These are phyloP conservation scores for Tilletia setariae DNA, from an alignment of 1,284 basidiomycete genomes.

Conservation along the genomic window DNA sequence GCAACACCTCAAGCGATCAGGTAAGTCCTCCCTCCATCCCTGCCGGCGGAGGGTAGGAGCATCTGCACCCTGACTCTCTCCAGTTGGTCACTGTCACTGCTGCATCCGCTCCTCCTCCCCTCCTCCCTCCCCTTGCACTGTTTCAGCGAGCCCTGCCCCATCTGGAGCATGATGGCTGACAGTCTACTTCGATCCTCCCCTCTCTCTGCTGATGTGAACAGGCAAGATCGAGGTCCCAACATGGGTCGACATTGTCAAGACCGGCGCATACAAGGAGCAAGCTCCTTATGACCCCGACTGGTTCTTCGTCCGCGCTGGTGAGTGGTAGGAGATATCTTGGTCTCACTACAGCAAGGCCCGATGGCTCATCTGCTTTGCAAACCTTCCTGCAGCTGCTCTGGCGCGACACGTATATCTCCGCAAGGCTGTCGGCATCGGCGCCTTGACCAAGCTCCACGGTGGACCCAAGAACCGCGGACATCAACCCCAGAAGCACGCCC, in stretches of 20 bases:
- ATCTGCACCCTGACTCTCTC: not conserved
- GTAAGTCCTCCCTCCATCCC: conserved; percentile 36
- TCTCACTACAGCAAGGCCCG: not conserved
- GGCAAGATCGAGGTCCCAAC: conserved; percentile 95
- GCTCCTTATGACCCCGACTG: conserved; percentile 99
- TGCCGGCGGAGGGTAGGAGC: not conserved
- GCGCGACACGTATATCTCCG: conserved; percentile 99
- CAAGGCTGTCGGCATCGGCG: conserved; percentile 95
- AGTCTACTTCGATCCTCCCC: not conserved
- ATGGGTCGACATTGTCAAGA: conserved; percentile 99
- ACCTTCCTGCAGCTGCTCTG: conserved; percentile 70
- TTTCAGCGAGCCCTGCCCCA: conserved; percentile 16
- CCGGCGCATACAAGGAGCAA: conserved; percentile 94
- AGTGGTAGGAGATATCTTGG: conserved; percentile 47
- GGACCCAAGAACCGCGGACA: conserved; percentile 82
- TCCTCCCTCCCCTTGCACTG: not conserved
- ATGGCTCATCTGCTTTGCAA: not conserved
- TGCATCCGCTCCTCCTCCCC: not conserved
- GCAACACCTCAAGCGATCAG: conserved; percentile 89
- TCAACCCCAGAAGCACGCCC: conserved; percentile 87
- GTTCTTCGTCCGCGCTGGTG: conserved; percentile 98
- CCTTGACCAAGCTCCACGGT: conserved; percentile 94
- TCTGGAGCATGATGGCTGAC: conserved; percentile 16
- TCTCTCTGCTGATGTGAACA: conserved; percentile 25
- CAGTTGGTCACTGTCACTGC: no score